phyloP scores from a whole-genome alignment of 768 basidiomycete genomes.

The Boletellus sp. region DNA sequence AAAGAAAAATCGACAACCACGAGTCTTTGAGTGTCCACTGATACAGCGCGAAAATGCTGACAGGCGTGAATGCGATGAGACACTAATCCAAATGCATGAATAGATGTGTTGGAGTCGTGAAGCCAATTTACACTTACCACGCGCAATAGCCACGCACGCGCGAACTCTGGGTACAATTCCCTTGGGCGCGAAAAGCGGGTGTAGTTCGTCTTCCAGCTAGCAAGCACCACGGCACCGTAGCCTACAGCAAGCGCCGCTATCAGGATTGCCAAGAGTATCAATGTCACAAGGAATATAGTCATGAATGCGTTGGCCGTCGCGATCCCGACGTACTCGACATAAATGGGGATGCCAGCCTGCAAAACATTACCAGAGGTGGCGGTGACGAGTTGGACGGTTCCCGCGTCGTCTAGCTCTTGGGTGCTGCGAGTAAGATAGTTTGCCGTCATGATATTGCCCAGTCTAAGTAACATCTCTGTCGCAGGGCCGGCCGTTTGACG shows the following conservation, averaged over 20 bases:
- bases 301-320: slow-evolving; percentile 87
- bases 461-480: slow-evolving; percentile 6
- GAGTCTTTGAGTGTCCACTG: slow-evolving; percentile 93
- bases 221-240: slow-evolving; percentile 41
- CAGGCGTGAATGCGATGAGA: slow-evolving; percentile 62
- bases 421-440: slow-evolving; percentile 14
- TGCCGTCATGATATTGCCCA: slow-evolving; percentile 11
- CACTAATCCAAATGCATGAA: slow-evolving; percentile 36
- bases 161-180: slow-evolving; percentile 43
- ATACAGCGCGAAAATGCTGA: slow-evolving; percentile 76
- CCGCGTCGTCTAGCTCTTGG: slow-evolving; percentile 24
- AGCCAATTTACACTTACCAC: slow-evolving; percentile 45
- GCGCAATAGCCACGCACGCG: slow-evolving; percentile 60
- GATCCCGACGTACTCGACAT: slow-evolving; percentile 71
- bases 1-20: slow-evolving; percentile 78
- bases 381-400: slow-evolving; percentile 63
- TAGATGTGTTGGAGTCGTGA: background rate
- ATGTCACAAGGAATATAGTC: slow-evolving; percentile 73
- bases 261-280: slow-evolving; percentile 65
- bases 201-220: slow-evolving; percentile 18
- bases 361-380: slow-evolving; percentile 60
- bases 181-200: slow-evolving; percentile 17
- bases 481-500: slow-evolving; percentile 1
- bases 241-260: slow-evolving; percentile 48
- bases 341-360: slow-evolving; percentile 79